phyloP scores from a whole-genome alignment of 2,329 filamentous ascomycete genomes.

The Raffaelea albimanens region DNA sequence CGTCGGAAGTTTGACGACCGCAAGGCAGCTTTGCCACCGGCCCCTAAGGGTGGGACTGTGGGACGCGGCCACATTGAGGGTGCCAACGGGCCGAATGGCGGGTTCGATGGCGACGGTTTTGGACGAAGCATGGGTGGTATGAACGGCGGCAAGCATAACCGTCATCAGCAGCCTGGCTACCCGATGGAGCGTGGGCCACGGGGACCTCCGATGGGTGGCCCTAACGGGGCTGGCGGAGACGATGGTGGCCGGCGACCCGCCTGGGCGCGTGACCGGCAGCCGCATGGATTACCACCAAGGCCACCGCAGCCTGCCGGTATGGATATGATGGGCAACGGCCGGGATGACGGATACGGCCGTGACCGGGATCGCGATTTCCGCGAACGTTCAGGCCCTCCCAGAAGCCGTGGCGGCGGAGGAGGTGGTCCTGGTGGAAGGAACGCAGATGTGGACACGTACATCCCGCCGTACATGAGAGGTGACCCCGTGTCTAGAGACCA shows the following conservation, averaged over 20 bases:
- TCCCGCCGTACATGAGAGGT: constrained; percentile 36
- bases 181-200: constrained; percentile 20
- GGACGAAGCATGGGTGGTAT: constrained; percentile 39
- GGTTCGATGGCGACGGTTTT: constrained; percentile 43
- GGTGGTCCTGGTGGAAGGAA: constrained; percentile 7
- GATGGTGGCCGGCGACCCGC: constrained; percentile 35
- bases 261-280: constrained; percentile 43
- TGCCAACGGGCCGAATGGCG: constrained; percentile 33
- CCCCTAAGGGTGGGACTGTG: constrained; percentile 83
- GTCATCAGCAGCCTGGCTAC: constrained; percentile 15
- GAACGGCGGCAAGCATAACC: constrained; percentile 29
- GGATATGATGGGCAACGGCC: constrained; percentile 25
- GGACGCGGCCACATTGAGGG: constrained; percentile 56
- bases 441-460: constrained; percentile 35
- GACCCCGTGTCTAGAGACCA: no score
- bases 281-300: constrained; percentile 34
- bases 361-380: constrained; percentile 22
- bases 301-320: constrained; percentile 35
- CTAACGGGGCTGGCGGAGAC: neutral
- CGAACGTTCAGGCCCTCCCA: constrained; percentile 1
- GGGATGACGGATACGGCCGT: constrained; percentile 21
- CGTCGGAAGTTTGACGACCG: constrained; percentile 82
- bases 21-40: constrained; percentile 75
- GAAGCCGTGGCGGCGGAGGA: constrained; percentile 13
- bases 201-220: no score